Conservation (phyloP, 2,329 filamentous ascomycete species). For the Fusarium coicis region DNA sequence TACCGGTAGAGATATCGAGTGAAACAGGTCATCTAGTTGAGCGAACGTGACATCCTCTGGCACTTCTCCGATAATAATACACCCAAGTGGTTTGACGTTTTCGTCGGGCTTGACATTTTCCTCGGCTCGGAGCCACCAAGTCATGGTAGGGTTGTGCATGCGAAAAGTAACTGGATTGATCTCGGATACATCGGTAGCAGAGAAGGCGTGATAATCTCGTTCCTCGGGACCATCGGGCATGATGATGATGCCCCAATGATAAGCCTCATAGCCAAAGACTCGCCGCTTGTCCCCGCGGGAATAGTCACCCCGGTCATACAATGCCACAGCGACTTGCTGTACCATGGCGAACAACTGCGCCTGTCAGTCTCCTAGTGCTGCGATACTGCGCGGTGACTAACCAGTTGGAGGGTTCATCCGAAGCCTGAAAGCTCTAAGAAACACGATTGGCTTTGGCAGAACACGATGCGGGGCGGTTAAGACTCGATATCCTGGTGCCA, state of each 20-base stretch:
- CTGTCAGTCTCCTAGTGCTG: neutral
- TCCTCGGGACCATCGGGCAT: slow-evolving; percentile 25
- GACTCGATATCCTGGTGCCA: neutral
- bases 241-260: slow-evolving; percentile 48
- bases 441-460: neutral
- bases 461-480: neutral
- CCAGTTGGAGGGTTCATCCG: neutral
- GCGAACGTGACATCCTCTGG: slow-evolving; percentile 23
- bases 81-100: slow-evolving; percentile 43
- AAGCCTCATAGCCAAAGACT: slow-evolving; percentile 45
- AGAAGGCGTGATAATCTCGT: slow-evolving; percentile 34
- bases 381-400: neutral
- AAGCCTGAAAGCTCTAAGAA: neutral
- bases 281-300: slow-evolving; percentile 40
- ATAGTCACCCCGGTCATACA: slow-evolving; percentile 45
- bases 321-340: slow-evolving; percentile 38
- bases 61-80: slow-evolving; percentile 43
- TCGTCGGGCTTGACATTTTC: slow-evolving; percentile 27
- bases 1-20: slow-evolving; percentile 40
- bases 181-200: slow-evolving; percentile 47
- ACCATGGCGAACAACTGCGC: slow-evolving; percentile 15
- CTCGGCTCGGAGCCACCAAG: slow-evolving; percentile 45
- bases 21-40: slow-evolving; percentile 41
- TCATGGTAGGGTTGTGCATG: slow-evolving; percentile 48
- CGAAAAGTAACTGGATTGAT: slow-evolving; percentile 47